Base-by-base conservation (phyloP, 148 eudicot genomes). In the Silene latifolia region DNA sequence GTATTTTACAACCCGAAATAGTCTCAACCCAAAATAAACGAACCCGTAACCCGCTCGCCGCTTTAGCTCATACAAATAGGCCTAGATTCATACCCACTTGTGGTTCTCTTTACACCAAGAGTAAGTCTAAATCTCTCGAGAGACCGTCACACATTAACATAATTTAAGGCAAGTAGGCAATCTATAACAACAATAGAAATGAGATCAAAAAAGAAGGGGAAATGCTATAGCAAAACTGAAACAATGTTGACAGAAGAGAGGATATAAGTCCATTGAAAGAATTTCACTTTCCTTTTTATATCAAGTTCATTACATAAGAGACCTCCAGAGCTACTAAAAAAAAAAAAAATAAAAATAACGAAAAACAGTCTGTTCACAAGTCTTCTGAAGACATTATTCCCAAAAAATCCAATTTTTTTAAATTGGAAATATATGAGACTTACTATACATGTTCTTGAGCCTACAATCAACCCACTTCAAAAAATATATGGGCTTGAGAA, bases 361-460 rank as follows among this genome's bases (percentile, higher is more conserved):
- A n/a, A 23, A 58, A 42, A 51, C 62, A 54, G 29, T 35, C 48
- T 61, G 54, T 54, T 56, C 54, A n/a, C n/a, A n/a, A n/a, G 74
- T 7, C 70, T 69, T 74, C 42, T 63, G 29, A 51, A 35, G 59
- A 24, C 75, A 71, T 67, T 78, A 68, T 14, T 48, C 54, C 54
- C 17, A 48, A 17, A 48, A 48, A 48, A 5, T 51, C 56, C 14
- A 51, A 51, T 13, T 51, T 51, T 51, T 51, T 15, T 25, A 68
- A 60, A 25, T 27, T n/a, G 69, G 24, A 27, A n/a, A 27, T 13
- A 63, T 35, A 65, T 46, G 65, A 70, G 63, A 80, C 18, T 80
- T 75, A 80, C 82, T 80, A 75, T 80, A 80, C 79, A 75, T 75
- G 82, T 75, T 80, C 82, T 80, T 75, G 62, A 75, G 29, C 61